These are phyloP conservation scores for Colletotrichum sublineola DNA, from an alignment of 2,329 filamentous ascomycete species.

Conservation along the genomic window DNA sequence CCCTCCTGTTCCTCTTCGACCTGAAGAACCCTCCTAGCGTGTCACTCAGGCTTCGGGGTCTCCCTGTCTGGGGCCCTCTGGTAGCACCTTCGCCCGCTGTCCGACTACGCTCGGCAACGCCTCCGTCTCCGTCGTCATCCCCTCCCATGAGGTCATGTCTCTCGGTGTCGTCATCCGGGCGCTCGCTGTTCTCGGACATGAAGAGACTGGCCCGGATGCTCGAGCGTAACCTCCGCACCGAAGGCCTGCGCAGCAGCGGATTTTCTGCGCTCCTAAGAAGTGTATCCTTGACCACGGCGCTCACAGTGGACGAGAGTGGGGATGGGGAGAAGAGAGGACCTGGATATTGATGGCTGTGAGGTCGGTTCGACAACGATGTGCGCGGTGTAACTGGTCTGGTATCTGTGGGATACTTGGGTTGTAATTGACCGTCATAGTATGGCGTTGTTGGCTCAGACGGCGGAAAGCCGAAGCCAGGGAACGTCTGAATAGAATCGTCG, in stretches of 20 bases:
- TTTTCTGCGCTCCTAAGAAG: constrained; percentile 62
- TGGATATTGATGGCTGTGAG: constrained; percentile 56
- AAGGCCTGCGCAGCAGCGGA: constrained; percentile 56
- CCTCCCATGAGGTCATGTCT: constrained; percentile 15
- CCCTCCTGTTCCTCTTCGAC: constrained; percentile 50
- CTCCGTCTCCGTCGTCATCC: constrained; percentile 11
- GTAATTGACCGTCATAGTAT: constrained; percentile 47
- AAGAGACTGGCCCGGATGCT: constrained; percentile 68
- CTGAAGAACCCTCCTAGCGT: constrained; percentile 57
- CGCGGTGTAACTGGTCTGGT: constrained; percentile 43
- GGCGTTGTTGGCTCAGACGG: constrained; percentile 52
- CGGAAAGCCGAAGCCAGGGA: constrained; percentile 45
- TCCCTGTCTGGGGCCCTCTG: constrained; percentile 44
- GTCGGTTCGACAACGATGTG: constrained; percentile 42
- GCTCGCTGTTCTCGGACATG: constrained; percentile 61
- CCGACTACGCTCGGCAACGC: constrained; percentile 30
- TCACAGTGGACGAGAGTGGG: constrained; percentile 71
- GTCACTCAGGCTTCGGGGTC: constrained; percentile 58
- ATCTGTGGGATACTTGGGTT: constrained; percentile 43
- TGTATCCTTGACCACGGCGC: constrained; percentile 68
- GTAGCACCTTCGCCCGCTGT: constrained; percentile 35
- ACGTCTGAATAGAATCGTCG: constrained; percentile 52
- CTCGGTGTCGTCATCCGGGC: constrained; percentile 43
- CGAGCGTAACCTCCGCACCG: constrained; percentile 62
- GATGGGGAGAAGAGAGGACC: constrained; percentile 70